Evolutionary conservation across 805 yeast species (phyloP).

Genomic region (Priceomyces fermenticarens): DNA sequence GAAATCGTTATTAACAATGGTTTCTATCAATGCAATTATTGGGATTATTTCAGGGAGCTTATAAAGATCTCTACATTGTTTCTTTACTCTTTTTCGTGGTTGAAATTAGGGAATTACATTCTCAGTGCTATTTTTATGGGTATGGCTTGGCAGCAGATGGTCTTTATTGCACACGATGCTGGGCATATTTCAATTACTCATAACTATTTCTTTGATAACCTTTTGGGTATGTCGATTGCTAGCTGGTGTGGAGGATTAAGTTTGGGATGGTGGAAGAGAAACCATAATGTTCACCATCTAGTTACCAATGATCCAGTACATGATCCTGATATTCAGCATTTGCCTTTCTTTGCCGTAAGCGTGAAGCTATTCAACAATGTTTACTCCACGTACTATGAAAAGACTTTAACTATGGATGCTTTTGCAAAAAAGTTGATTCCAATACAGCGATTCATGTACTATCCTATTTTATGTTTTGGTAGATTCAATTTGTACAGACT

Average conservation of each 20-base stretch:
- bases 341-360: slow-evolving; percentile 88
- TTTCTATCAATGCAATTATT: slow-evolving; percentile 68
- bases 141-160: slow-evolving; percentile 83
- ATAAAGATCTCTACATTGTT: slow-evolving; percentile 57
- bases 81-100: slow-evolving; percentile 46
- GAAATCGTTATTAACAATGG: slow-evolving; percentile 52
- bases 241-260: slow-evolving; percentile 85
- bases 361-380: slow-evolving; percentile 64
- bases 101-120: slow-evolving; percentile 43
- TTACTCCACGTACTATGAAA: slow-evolving; percentile 78
- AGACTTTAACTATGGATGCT: slow-evolving; percentile 62
- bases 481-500: slow-evolving; percentile 80
- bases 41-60: slow-evolving; percentile 68
- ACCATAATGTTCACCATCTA: slow-evolving; percentile 90
- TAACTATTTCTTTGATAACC: slow-evolving; percentile 69
- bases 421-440: slow-evolving; percentile 58
- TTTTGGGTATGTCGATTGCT: slow-evolving; percentile 71
- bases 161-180: slow-evolving; percentile 86
- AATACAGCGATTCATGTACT: slow-evolving; percentile 67
- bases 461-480: slow-evolving; percentile 78
- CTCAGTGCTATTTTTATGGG: slow-evolving; percentile 68
- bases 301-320: slow-evolving; percentile 91
- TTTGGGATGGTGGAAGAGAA: slow-evolving; percentile 92
- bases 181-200: slow-evolving; percentile 86
- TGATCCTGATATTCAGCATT: slow-evolving; percentile 91